These are phyloP conservation scores for Elsinoe necatrix DNA, from an alignment of 2,329 filamentous ascomycete species.

Conservation along the genomic window DNA sequence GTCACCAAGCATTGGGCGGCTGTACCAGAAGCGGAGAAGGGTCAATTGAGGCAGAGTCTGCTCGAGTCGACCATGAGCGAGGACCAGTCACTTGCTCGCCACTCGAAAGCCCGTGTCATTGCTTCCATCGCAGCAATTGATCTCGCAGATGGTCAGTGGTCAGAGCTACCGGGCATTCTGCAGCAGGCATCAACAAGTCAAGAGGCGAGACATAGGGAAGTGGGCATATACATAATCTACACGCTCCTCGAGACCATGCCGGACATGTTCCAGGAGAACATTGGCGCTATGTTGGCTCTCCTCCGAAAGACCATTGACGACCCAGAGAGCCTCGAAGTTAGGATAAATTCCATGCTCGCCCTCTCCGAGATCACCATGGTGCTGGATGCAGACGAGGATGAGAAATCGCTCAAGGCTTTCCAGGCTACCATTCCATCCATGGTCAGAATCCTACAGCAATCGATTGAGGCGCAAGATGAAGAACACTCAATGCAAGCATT, in stretches of 20 bases:
- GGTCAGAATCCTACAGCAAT: slow-evolving; percentile 80
- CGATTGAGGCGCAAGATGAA: slow-evolving; percentile 68
- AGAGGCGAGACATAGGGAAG: slow-evolving; percentile 72
- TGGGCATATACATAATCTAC: slow-evolving; percentile 87
- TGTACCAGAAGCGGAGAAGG: slow-evolving; percentile 63
- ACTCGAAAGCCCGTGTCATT: slow-evolving; percentile 80
- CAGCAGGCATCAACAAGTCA: slow-evolving; percentile 69
- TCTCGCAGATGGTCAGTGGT: slow-evolving; percentile 78
- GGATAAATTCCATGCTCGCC: slow-evolving; percentile 87
- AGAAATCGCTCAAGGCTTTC: slow-evolving; percentile 62
- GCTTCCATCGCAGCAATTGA: slow-evolving; percentile 80
- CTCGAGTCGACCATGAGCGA: slow-evolving; percentile 78
- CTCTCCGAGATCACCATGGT: slow-evolving; percentile 82
- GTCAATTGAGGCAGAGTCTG: slow-evolving; percentile 69
- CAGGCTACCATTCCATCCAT: slow-evolving; percentile 76
- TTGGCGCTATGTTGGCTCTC: slow-evolving; percentile 68
- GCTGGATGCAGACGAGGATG: slow-evolving; percentile 78
- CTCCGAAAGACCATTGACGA: slow-evolving; percentile 86
- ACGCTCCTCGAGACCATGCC: slow-evolving; percentile 84
- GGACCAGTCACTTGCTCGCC: slow-evolving; percentile 64
- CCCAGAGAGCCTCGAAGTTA: slow-evolving; percentile 81
- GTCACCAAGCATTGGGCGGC: slow-evolving; percentile 78
- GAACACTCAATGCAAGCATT: slow-evolving; percentile 85
- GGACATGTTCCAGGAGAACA: slow-evolving; percentile 73
- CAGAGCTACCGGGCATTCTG: slow-evolving; percentile 68